Base-by-base conservation (phyloP, 2,329 filamentous ascomycete species). In the Cyanodermella asteris region DNA sequence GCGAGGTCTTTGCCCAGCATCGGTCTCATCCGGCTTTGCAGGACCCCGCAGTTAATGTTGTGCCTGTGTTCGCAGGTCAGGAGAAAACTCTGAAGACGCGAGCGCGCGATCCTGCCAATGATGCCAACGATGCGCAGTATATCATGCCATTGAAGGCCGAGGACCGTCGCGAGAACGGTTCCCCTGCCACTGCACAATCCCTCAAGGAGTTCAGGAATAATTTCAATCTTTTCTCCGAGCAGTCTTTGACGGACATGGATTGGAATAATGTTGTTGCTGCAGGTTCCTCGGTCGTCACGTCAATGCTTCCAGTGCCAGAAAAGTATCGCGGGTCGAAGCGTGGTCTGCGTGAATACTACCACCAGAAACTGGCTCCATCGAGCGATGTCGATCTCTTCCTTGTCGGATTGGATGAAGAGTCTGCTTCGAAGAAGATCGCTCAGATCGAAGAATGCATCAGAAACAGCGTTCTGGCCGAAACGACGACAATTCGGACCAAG, bases 381-480 rank as follows among this genome's bases (percentile, higher is more conserved):
- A 84, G 76, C 4, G 80, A 91, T 44, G 74, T 91, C 7, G 80
- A 90, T 43, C 57, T 91, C 3, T 91, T 91, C 42, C 50, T 91
- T 16, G 84, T 87, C 38, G 78, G 72, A 0, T 56, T 90, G 32
- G 70, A 59, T 6, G 75, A 87, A 37, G 65, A 80, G 23, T 55
- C 82, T 41, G 78, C 75, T 1, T 54, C 81, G 11, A 68, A 80
- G 39, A 87, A 90, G 54, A 87, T 90, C 47, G 72, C 73, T 41
- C 56, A 77, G 35, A 84, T 91, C 31, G 80, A 91, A 44, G 50
- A 56, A 13, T 60, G 56, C n/a, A 61, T 91, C 35, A 67, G 66
- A 22, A 73, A 87, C 46, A 68, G 73, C 4, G 71, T 90, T 26
- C 55, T 90, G 13, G 64, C 70, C n/a, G 78, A 91, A 46, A 77